phyloP scores from a whole-genome alignment of 2,329 filamentous ascomycete genomes.

The Acephala macrosclerotiorum region DNA sequence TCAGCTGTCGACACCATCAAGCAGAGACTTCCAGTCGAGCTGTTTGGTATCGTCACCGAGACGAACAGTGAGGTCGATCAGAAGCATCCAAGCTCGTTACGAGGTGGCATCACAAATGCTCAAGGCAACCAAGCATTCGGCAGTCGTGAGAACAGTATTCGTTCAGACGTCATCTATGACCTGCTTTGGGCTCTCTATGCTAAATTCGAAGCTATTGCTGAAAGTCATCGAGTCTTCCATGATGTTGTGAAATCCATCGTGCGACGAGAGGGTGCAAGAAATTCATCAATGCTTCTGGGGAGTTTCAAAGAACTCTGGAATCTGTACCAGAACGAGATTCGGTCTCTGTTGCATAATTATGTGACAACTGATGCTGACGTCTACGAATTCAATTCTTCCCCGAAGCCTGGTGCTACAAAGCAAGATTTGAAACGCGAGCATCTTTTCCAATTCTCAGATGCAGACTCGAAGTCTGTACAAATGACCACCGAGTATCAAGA shows the following conservation, averaged over 20 bases:
- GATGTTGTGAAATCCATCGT: constrained; percentile 90
- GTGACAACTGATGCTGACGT: constrained; percentile 88
- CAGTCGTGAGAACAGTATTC: constrained; percentile 75
- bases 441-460: constrained; percentile 86
- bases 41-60: constrained; percentile 93
- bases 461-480: constrained; percentile 80
- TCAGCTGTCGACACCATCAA: constrained; percentile 89
- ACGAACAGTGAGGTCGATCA: constrained; percentile 94
- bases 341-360: constrained; percentile 93
- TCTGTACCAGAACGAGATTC: constrained; percentile 96
- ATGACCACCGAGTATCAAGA: constrained; percentile 88
- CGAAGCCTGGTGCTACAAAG: constrained; percentile 46
- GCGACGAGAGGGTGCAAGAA: constrained; percentile 74
- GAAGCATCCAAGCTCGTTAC: constrained; percentile 83
- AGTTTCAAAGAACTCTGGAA: constrained; percentile 99
- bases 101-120: constrained; percentile 57
- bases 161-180: constrained; percentile 87
- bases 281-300: constrained; percentile 73
- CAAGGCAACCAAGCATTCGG: constrained; percentile 69
- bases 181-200: constrained; percentile 91
- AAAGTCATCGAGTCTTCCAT: constrained; percentile 92
- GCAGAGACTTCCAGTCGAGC: constrained; percentile 89
- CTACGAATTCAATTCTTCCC: constrained; percentile 74
- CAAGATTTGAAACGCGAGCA: constrained; percentile 48
- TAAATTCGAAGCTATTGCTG: constrained; percentile 96